Conservation (phyloP, 345 rosid species). For the Lepidium aucheri region DNA sequence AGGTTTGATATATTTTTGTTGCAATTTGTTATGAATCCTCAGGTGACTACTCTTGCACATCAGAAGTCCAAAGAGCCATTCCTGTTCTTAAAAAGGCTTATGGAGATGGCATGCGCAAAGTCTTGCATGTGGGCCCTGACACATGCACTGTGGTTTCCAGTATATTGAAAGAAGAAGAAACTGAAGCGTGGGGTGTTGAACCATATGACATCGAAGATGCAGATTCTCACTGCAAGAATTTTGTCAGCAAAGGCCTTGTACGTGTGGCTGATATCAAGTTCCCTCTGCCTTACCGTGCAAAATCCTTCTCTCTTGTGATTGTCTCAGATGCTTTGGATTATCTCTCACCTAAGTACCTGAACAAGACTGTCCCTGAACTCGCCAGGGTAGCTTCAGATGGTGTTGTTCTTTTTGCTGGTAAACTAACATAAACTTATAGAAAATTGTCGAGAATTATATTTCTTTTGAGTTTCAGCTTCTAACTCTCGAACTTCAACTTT, state of each 20-base stretch:
- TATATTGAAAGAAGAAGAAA: constrained; percentile 78
- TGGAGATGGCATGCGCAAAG: constrained; percentile 88
- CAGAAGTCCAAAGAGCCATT: constrained; percentile 73
- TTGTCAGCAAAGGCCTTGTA: constrained; percentile 77
- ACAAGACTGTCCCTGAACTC: constrained; percentile 86
- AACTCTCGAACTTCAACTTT: neutral
- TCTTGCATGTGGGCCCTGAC: constrained; percentile 93
- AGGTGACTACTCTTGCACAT: constrained; percentile 81
- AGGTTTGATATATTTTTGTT: neutral
- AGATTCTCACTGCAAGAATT: constrained; percentile 66
- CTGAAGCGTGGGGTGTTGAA: constrained; percentile 97
- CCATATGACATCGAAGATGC: constrained; percentile 96
- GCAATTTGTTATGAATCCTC: neutral
- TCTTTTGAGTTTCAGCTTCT: neutral
- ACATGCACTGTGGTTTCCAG: constrained; percentile 81
- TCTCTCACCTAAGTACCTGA: constrained; percentile 85
- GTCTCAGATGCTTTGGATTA: constrained; percentile 95
- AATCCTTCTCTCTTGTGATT: constrained; percentile 87
- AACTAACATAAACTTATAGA: neutral
- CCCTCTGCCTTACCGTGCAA: constrained; percentile 77
- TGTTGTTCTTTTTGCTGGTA: constrained; percentile 74
- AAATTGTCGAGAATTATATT: neutral
- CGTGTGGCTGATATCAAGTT: constrained; percentile 94
- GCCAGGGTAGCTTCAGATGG: constrained; percentile 85
- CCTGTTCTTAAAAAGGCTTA: constrained; percentile 77